Base-by-base conservation (phyloP, 371 early-diverging fungal genomes). In the Batrachochytrium dendrobatidis region DNA sequence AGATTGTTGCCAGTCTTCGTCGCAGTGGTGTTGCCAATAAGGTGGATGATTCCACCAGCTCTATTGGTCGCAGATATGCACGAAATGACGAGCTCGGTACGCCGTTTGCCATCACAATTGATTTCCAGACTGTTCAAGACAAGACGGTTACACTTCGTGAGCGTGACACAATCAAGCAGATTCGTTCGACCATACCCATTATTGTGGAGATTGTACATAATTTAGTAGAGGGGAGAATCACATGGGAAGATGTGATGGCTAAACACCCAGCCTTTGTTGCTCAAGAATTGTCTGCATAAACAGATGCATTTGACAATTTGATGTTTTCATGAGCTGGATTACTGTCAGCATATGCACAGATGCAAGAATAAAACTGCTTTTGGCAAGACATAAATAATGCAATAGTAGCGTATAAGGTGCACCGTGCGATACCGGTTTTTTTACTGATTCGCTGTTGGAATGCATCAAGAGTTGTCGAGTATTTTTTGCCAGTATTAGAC, bases 71-170 rank as follows among this genome's bases (percentile, higher is more conserved):
- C 65, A 89, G 98, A 66, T 99, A 99, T 75, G 83, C 98, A 12
- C 89, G 95, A 64, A 94, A 93, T 72, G 99, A 99, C 78, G 99
- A 99, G 75, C 75, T 99, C 49, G 99, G 99, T 61, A 94, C 94
- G 53, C 98, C 99, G 33, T 99, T 93, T 76, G 99, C 90, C 53
- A 82, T 99, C 68, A 99, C 99, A 7, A 85, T 99, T 45, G 99
- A 99, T 79, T 92, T 92, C 83, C 90, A 95, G 65, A 93, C 98
- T n/a, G 84, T 90, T 26, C 77, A 90, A 60, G 98, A 98, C 70
- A 68, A 75, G 61, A 92, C 92, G 25, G 92, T 98, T 30, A 99
- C 99, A 24, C 83, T 99, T 35, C 86, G 99, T 61, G 95, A 98
- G 75, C 88, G 99, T 65, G 99, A 99, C 69, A 85, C 93, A 35